Evolutionary conservation across 352 stramenopile species (phyloP).

Genomic region (Phytophthora citricola): DNA sequence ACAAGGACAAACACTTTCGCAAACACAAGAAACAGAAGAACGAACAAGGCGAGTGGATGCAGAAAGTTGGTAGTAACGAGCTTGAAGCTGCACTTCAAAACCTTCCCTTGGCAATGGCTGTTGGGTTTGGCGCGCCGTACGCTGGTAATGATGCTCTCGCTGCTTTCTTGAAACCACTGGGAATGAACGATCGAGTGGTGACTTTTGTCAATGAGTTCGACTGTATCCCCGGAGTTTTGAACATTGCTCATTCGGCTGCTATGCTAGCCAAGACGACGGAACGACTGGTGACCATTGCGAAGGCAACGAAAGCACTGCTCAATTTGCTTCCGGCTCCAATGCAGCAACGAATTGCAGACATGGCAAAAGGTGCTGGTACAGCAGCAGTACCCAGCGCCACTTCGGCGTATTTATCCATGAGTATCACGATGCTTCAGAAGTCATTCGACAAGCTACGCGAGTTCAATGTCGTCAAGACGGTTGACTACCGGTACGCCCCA

Average conservation of each 20-base stretch:
- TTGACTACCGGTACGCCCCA: slow-evolving; percentile 72
- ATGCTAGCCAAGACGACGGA: slow-evolving; percentile 83
- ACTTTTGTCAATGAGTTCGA: slow-evolving; percentile 89
- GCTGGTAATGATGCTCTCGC: slow-evolving; percentile 56
- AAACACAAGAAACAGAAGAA: slow-evolving; percentile 36
- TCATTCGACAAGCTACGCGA: slow-evolving; percentile 81
- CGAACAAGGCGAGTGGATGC: slow-evolving; percentile 25
- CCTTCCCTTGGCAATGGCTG: slow-evolving; percentile 52
- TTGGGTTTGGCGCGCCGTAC: slow-evolving; percentile 81
- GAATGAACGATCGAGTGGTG: slow-evolving; percentile 56
- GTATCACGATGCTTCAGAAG: slow-evolving; percentile 74
- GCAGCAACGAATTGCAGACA: slow-evolving; percentile 59
- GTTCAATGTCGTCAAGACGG: slow-evolving; percentile 71
- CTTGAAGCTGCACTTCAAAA: slow-evolving; percentile 23
- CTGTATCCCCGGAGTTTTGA: slow-evolving; percentile 82
- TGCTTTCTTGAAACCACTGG: slow-evolving; percentile 55
- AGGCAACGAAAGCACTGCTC: slow-evolving; percentile 74
- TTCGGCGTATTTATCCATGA: slow-evolving; percentile 83
- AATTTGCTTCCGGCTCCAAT: slow-evolving; percentile 70
- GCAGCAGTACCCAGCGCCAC: slow-evolving; percentile 47
- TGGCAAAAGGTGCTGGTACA: slow-evolving; percentile 24
- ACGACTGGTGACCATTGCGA: slow-evolving; percentile 76
- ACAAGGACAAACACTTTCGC: slow-evolving; percentile 28
- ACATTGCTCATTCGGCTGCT: slow-evolving; percentile 77
- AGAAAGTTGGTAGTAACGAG: slow-evolving; percentile 20